Evolutionary conservation across 345 rosid genomes (phyloP).

Genomic region (Sisymbrium irio): DNA sequence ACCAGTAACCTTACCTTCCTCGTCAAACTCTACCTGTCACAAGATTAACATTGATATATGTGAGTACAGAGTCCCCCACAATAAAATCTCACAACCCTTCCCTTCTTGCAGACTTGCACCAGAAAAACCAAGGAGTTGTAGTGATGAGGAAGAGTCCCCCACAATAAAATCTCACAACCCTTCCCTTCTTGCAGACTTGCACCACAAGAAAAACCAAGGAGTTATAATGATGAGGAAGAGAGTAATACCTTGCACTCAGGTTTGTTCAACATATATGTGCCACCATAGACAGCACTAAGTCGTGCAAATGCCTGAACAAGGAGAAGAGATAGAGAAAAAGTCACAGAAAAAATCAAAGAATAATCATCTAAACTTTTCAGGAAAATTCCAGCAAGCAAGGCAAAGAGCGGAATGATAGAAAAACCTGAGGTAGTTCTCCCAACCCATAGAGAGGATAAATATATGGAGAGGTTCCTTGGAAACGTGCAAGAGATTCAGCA

Average conservation of each 20-base stretch:
- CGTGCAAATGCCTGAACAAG: slow-evolving; percentile 82
- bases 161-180: slow-evolving; percentile 1
- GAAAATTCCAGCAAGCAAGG: not conserved
- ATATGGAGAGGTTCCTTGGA: slow-evolving; percentile 91
- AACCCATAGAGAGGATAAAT: slow-evolving; percentile 90
- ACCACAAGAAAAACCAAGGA: not conserved
- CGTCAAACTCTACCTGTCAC: slow-evolving; percentile 78
- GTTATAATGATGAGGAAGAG: not conserved
- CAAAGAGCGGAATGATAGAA: slow-evolving; percentile 16
- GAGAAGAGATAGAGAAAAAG: slow-evolving; percentile 16
- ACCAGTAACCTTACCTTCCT: slow-evolving; percentile 64
- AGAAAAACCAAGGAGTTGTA: slow-evolving; percentile 1
- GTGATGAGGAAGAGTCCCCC: not conserved
- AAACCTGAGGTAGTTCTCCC: slow-evolving; percentile 94
- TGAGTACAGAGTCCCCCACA: slow-evolving; percentile 3
- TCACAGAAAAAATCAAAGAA: not conserved
- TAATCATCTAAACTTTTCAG: not conserved
- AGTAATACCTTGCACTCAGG: slow-evolving; percentile 78
- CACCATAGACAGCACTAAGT: slow-evolving; percentile 93
- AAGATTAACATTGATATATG: not conserved
- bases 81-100: not conserved
- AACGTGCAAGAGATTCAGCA: slow-evolving; percentile 89
- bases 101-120: not conserved
- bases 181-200: not conserved
- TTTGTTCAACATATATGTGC: slow-evolving; percentile 95